Evolutionary conservation across 75 land plant genomes (phyloP).

Genomic region (Ceratopteris richardii): DNA sequence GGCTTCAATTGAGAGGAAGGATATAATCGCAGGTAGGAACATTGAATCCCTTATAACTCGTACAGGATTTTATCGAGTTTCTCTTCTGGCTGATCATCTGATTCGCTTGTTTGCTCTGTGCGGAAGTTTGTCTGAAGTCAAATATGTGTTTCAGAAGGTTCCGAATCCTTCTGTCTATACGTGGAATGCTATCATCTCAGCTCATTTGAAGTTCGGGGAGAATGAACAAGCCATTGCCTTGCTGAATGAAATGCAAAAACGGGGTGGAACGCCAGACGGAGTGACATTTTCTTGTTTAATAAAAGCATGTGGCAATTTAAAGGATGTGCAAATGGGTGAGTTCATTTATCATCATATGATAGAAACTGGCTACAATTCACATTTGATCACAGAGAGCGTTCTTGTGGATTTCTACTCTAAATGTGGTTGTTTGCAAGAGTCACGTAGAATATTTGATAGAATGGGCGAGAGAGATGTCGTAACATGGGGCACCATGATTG

Average conservation of each 20-base stretch:
- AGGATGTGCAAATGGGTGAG: constrained; percentile 13
- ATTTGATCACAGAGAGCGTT: constrained; percentile 10
- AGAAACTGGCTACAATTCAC: constrained; percentile 8
- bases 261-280: constrained; percentile 8
- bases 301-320: constrained; percentile 29
- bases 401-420: constrained; percentile 10
- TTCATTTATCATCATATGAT: constrained; percentile 13
- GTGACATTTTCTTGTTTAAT: constrained; percentile 19
- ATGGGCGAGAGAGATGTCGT: neutral
- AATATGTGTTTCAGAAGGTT: constrained; percentile 36
- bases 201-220: constrained; percentile 28
- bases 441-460: constrained; percentile 1
- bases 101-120: constrained; percentile 61
- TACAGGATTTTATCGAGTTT: neutral
- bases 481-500: neutral
- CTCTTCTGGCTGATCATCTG: constrained; percentile 12
- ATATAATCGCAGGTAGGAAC: no score
- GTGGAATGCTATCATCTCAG: constrained; percentile 35
- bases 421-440: neutral
- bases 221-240: constrained; percentile 10
- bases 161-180: constrained; percentile 19
- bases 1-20: no score
- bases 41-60: no score
- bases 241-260: constrained; percentile 7
- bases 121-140: constrained; percentile 38